Base-by-base conservation (phyloP, 257 asterid species). In the Cruciata laevipes region DNA sequence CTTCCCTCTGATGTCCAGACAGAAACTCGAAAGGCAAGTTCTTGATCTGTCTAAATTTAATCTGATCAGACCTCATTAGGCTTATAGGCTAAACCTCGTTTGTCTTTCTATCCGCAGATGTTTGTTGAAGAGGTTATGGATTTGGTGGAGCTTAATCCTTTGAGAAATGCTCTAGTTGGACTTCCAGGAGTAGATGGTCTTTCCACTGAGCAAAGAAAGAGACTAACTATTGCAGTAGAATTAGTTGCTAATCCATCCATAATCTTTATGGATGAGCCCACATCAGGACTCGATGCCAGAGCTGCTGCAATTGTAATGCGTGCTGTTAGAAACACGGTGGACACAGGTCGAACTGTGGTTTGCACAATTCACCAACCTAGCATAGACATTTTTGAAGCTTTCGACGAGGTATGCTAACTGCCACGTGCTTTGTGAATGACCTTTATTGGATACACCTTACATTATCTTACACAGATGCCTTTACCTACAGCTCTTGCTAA, bases 221-320 rank as follows among this genome's bases (percentile, higher is more conserved):
- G 97, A 77, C 84, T 89, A 14, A 89, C 96, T 18, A 89, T 88
- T 53, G 96, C 95, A 10, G 96, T 89, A 35, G 96, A 89, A 49
- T 69, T 89, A 40, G 96, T 89, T 40, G 93, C 97, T 10, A 89
- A 89, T 78, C 96, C 96, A 11, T 89, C 96, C 44, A 83, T 89
- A 63, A 89, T 89, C 73, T 89, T 89, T 38, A 89, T 89, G 96
- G 96, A 89, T 40, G 96, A 89, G 77, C 96, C 96, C 1, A 89
- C 96, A 0, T 89, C 96, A 14, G 95, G 95, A 16, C 96, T 89
- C 33, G 96, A 89, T 78, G 96, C 96, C 11, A 80, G 96, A 82
- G 96, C 95, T 57, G 96, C 96, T 73, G 96, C 96, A 11, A 85
- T 87, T 59, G 95, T 89, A 40, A 87, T 89, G 96, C 86, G 96